Evolutionary conservation across 768 basidiomycete species (phyloP).

Genomic region (Lactifluus echinatus): DNA sequence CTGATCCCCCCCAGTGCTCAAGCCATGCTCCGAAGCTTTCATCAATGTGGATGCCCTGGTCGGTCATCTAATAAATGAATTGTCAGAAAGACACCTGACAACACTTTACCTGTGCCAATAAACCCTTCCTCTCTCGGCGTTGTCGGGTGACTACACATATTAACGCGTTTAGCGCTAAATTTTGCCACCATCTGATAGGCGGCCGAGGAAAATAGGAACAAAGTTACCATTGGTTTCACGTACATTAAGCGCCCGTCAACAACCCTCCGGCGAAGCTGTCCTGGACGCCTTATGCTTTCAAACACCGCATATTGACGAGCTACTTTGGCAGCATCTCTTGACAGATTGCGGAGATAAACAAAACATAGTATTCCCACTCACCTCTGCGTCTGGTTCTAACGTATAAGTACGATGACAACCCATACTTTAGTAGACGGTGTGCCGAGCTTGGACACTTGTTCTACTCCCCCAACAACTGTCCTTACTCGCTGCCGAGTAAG

Average conservation of each 20-base stretch:
- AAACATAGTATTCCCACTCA: not conserved
- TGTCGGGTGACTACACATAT: not conserved
- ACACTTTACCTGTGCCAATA: not conserved
- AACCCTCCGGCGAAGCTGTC: conserved; percentile 1
- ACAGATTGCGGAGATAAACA: not conserved
- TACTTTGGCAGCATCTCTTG: not conserved
- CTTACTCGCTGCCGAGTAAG: not conserved
- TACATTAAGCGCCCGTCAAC: not conserved
- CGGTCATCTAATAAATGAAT: not conserved
- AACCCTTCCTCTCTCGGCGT: not conserved
- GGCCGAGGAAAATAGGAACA: not conserved
- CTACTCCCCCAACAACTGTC: not conserved
- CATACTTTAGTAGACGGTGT: not conserved
- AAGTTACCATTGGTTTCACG: not conserved
- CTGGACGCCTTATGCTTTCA: conserved; percentile 2
- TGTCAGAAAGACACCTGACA: not conserved
- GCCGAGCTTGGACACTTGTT: not conserved
- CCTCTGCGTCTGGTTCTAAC: not conserved
- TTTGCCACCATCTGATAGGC: conserved; percentile 1
- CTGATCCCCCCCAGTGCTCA: not conserved
- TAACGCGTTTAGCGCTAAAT: not conserved
- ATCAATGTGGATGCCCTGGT: not conserved
- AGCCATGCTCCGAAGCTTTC: conserved; percentile 1
- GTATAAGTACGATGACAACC: not conserved
- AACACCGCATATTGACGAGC: conserved; percentile 9